phyloP scores from a whole-genome alignment of 495 filamentous ascomycete species.

The Penicillium argentinense region DNA sequence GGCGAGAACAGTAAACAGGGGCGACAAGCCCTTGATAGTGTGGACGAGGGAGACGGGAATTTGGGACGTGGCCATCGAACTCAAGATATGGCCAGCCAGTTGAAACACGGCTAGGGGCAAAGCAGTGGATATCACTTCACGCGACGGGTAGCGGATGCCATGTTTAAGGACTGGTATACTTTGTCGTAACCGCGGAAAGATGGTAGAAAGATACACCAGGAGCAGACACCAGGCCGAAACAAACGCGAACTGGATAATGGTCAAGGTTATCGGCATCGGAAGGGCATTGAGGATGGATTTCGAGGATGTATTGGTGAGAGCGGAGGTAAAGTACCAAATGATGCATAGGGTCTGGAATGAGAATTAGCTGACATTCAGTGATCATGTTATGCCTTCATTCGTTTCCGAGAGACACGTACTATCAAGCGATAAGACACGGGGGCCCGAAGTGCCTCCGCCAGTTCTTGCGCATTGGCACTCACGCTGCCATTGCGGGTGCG shows the following conservation, averaged over 20 bases:
- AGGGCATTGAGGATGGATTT: conserved; percentile 96
- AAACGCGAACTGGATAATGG: conserved; percentile 91
- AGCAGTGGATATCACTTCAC: conserved; percentile 82
- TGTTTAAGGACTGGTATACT: conserved; percentile 76
- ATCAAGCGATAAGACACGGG: conserved; percentile 85
- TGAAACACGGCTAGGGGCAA: conserved; percentile 90
- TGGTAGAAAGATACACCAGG: conserved; percentile 67
- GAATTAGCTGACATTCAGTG: conserved; percentile 12
- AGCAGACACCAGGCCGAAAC: conserved; percentile 86
- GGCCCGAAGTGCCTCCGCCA: conserved; percentile 86
- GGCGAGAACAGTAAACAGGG: conserved; percentile 90
- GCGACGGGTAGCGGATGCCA: conserved; percentile 76
- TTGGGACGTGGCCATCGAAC: conserved; percentile 86
- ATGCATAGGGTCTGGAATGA: conserved; percentile 69
- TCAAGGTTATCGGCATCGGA: conserved; percentile 88
- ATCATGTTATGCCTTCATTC: background rate
- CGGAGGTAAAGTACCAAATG: conserved; percentile 92
- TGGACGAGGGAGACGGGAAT: conserved; percentile 97
- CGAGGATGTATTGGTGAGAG: conserved; percentile 94
- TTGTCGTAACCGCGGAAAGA: conserved; percentile 65
- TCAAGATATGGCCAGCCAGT: conserved; percentile 88
- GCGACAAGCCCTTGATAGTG: conserved; percentile 98
- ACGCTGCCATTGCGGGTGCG: conserved; percentile 76
- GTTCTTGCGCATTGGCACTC: conserved; percentile 87
- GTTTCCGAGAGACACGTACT: conserved; percentile 53